Evolutionary conservation across 2,329 filamentous ascomycete species (phyloP).

Genomic region (Fusarium falciforme): DNA sequence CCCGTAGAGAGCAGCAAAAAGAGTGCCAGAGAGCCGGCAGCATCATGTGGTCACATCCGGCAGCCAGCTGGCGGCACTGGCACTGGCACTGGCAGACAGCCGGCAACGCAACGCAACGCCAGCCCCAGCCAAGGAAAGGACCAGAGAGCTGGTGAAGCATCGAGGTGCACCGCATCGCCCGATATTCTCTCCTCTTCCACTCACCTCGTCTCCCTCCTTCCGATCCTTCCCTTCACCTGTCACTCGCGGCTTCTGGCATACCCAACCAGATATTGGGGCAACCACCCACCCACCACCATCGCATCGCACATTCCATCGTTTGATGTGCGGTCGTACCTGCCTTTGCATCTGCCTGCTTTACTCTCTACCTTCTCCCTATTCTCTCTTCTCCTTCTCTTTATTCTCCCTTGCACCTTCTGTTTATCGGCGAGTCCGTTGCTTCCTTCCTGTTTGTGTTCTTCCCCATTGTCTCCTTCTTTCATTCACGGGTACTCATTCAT

Average conservation of each 20-base stretch:
- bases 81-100: constrained; percentile 29
- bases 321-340: not conserved
- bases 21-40: not conserved
- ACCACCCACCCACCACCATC: constrained; percentile 12
- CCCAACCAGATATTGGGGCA: constrained; percentile 24
- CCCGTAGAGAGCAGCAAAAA: not conserved
- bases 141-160: constrained; percentile 19
- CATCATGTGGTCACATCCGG: constrained; percentile 27
- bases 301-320: constrained; percentile 2
- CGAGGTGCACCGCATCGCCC: constrained; percentile 25
- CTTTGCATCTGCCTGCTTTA: not conserved
- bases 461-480: not conserved
- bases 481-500: constrained; percentile 8
- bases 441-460: constrained; percentile 7
- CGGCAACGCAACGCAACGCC: not conserved
- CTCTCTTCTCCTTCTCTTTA: not conserved
- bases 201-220: not conserved
- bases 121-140: not conserved
- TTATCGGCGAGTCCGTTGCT: not conserved
- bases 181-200: constrained; percentile 1
- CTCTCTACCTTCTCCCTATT: constrained; percentile 15
- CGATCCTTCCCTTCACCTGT: constrained; percentile 7
- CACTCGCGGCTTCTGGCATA: constrained; percentile 31
- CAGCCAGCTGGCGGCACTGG: constrained; percentile 36
- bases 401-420: constrained; percentile 2